These are phyloP conservation scores for Cytospora piceae DNA, from an alignment of 2,329 filamentous ascomycete species.

Conservation along the genomic window DNA sequence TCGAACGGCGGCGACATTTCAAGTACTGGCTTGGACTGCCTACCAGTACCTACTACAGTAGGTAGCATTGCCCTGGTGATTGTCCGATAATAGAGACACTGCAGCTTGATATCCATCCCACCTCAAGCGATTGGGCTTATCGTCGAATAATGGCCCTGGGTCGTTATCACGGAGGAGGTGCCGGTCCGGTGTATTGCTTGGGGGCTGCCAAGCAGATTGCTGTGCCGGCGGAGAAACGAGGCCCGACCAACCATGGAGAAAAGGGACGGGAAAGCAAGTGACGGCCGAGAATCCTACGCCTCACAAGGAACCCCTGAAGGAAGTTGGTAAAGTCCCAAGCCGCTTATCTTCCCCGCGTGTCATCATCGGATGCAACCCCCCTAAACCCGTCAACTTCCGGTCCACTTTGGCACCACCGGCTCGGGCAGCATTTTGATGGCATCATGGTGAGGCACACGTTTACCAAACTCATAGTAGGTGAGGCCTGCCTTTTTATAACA, in stretches of 20 bases:
- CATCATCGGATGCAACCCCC: neutral
- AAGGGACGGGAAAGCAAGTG: too few species aligned
- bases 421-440: neutral
- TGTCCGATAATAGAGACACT: neutral
- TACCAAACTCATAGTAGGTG: neutral
- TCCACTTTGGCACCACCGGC: conserved; percentile 6
- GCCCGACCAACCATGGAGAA: neutral
- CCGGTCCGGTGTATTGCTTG: conserved; percentile 3
- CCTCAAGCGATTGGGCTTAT: conserved; percentile 1
- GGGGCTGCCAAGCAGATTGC: neutral
- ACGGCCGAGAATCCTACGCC: too few species aligned
- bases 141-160: conserved; percentile 14
- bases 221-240: neutral
- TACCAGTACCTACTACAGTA: neutral
- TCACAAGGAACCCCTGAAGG: too few species aligned
- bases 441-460: neutral
- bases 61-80: neutral
- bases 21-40: neutral
- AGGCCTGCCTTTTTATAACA: conserved; percentile 1
- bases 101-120: too few species aligned
- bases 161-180: neutral
- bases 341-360: conserved; percentile 2
- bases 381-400: neutral
- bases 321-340: neutral
- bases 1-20: neutral